These are phyloP conservation scores for Barnettozyma vustinii DNA, from an alignment of 805 yeast genomes.

Conservation along the genomic window DNA sequence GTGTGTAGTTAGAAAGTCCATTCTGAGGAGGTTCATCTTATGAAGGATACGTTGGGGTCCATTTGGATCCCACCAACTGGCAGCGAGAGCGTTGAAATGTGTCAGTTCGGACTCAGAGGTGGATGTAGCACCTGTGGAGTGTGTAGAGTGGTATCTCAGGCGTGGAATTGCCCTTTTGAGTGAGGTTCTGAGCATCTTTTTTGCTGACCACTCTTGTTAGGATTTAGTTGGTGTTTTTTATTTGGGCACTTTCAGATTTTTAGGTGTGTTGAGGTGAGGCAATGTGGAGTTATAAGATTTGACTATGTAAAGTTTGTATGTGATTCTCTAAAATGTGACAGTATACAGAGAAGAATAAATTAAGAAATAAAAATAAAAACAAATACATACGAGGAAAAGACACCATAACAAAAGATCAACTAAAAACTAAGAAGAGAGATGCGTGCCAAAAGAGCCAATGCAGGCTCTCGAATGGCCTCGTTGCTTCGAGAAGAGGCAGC, in stretches of 20 bases:
- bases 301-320: too few relatives aligned
- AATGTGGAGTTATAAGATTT: too few relatives aligned
- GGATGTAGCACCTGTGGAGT: constrained; percentile 22
- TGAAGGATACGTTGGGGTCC: constrained; percentile 94
- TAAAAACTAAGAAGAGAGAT: constrained; percentile 36
- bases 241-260: too few relatives aligned
- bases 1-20: constrained; percentile 77
- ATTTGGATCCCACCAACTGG: constrained; percentile 96
- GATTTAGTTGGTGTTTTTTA: too few relatives aligned
- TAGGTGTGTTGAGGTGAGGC: too few relatives aligned
- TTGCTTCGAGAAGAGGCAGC: constrained; percentile 64
- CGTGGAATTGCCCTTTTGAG: not conserved
- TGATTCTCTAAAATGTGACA: too few relatives aligned
- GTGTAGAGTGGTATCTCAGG: not conserved
- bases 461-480: constrained; percentile 77
- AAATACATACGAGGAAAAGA: not conserved
- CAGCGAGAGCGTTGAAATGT: constrained; percentile 83
- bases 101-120: constrained; percentile 59
- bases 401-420: not conserved
- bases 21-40: constrained; percentile 84
- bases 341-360: too few relatives aligned
- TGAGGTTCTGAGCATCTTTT: not conserved
- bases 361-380: too few relatives aligned
- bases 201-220: not conserved
- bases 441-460: constrained; percentile 76